Base-by-base conservation (phyloP, 1,284 basidiomycete genomes). In the Flammula alnicola region DNA sequence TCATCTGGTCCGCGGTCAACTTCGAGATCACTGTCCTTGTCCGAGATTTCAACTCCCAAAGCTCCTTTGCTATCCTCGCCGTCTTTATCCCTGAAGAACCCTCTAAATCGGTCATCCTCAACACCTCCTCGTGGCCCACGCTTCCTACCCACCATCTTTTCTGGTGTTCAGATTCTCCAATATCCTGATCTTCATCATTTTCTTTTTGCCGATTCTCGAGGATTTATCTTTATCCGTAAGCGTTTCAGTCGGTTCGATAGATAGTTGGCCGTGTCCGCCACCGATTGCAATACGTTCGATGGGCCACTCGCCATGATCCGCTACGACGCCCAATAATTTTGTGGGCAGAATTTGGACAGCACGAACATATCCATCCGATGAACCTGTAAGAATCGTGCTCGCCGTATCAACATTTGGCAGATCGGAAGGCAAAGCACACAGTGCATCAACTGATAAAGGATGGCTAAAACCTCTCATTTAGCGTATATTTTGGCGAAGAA, bases 311-410 rank as follows among this genome's bases (percentile, higher is more conserved):
- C 90, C 91, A 61, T 97, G 93, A 60, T 95, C 91, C 10, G 90
- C 90, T 32, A 98, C 84, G 31, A 96, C 88, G 12, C 95, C 95
- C 23, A 97, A 70, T 16, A 98, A 78, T 64, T 93, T 93, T 54
- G 91, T 94, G 0, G 95, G 95, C 46, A 95, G 78, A 29, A 98
- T 78, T 65, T 96, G 86, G 2, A 98, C 89, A 23, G 93, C 93
- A 37, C 95, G 83, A 29, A 98, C 78, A 60, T 95, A 80, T 0
- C 95, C 95, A 66, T 98, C 95, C 3, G 93, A 94, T 0, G 93
- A 95, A 3, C 95, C 95, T 0, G 95, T 95, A 2, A 96, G 81
- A 47, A 98, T 81, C 1, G 91, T 93, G 46, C 83, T 84, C 19
- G 81, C 70, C 9, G 83, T 75, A 54, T 88, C 80, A 11, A 84